Base-by-base conservation (phyloP, 2,329 filamentous ascomycete genomes). In the Purpureocillium takamizusanense region DNA sequence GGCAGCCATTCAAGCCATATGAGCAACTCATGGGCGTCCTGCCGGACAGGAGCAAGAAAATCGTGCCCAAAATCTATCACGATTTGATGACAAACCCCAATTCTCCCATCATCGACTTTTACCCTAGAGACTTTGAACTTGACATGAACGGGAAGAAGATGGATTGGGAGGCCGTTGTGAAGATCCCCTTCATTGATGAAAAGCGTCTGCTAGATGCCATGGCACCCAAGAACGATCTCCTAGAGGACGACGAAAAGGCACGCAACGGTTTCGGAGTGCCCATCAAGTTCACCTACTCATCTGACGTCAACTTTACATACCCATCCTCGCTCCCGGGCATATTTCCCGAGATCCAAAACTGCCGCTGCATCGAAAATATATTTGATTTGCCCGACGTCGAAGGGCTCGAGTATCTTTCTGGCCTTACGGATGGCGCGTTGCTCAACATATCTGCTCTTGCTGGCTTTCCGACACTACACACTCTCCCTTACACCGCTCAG, bases 81-180 rank as follows among this genome's bases (percentile, higher is more conserved):
- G 79, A 86, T 18, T 70, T 98, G 35, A 98, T 98, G 92, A 95
- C 87, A 2, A 85, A 85, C 39, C 73, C 83, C 2, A 76, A 84
- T 13, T 97, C 90, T 13, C 88, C 92, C 2, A 98, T 98, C 57
- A 84, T 95, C 53, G 92, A 98, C 57, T 98, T 98, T 59, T 98
- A 98, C 53, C 92, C 92, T 3, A 78, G 90, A 51, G 92, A 98
- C 52, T 98, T 98, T 53, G 87, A 94, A 48, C 72, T 98, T 31
- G 94, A 98, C 57, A 97, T 98, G 92, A 97, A 98, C 51, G 94
- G 92, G 42, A 98, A 98, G 69, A 98, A 95, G 67, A 94, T 95
- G 84, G 94, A 98, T 46, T 98, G 92, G 92, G 92, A 98, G 58
- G 92, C 92, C 21, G 90, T 98, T 29, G 88, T 98, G 47, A 98